Evolutionary conservation across 2,329 filamentous ascomycete species (phyloP), one percentile per base, ranked within the genome.

Genomic region (Aspergillus tamarii): DNA sequence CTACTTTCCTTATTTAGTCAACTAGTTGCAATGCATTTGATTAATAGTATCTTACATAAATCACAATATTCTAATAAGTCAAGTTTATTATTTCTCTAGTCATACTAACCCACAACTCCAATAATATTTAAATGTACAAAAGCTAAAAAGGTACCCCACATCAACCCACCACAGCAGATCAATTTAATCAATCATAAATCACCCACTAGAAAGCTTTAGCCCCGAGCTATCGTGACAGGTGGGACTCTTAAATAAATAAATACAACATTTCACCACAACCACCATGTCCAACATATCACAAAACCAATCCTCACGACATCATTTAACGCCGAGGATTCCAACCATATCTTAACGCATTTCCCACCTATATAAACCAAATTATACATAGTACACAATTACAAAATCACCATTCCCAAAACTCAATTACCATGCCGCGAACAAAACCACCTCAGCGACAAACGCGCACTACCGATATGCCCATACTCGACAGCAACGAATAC

Each of bases 401-500:
- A 34, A 34, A 10, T 36, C 34, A 8, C 1, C 34, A 16, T 36
- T 14, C 2, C 14, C 34, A 16, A 3, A 14, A 14, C 14, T 14
- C 34, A 36, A 36, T 12, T 11, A 34, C 11, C 34, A 28, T 26
- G 46, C 45, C 16, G 16, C 56, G 39, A 48, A 14, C 36, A 26
- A 26, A 34, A 30, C 36, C 39, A 12, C 39, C 19, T 0, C 26
- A 21, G 41, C 45, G 26, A 45, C 50, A 50, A 52, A 19, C 48
- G 23, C 48, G 28, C 14, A 52, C 48, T n/a, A 0, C 46, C 7
- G 28, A 19, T 10, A 14, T 32, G n/a, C 8, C 50, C 28, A 36
- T 21, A 1, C 11, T 36, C 52, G 32, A 54, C 2, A 32, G 8
- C n/a, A 61, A 3, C 28, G 72, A 72, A n/a, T 62, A 74, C 8